Base-by-base conservation (phyloP, 495 filamentous ascomycete genomes). In the Penicillium tannophilum region DNA sequence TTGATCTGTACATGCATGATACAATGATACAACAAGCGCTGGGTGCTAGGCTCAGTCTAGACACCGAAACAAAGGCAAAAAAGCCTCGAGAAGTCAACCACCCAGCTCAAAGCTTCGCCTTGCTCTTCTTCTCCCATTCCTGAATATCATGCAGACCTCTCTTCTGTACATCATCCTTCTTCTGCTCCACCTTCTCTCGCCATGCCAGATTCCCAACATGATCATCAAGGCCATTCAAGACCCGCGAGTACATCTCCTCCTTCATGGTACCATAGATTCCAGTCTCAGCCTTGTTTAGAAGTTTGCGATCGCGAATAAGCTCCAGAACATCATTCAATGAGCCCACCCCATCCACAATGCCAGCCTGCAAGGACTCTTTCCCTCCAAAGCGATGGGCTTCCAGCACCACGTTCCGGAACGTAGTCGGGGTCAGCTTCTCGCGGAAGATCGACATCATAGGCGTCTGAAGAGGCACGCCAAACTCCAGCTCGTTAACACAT, bases 401-500 rank as follows among this genome's bases (percentile, higher is more conserved):
- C 6, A 94, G 75, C 12, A 92, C 81, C 50, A 92, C 74, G 41
- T 72, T 69, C 4, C 87, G 81, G 71, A 88, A 90, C 0, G 79
- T 79, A 4, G 66, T 53, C 2, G 79, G 66, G 1, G 72, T 45
- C 1, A 87, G 62, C 69, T 94, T 94, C 53, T 86, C 70, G 9
- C 88, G 76, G 71, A 93, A 92, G 39, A 93, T 83, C n/a, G 74
- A 71, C 60, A 80, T 80, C 89, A 94, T 91, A 11, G 89, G 80
- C 1, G 88, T 77, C 47, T 84, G 79, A 11, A 94, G 78, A 9
- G 88, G 86, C 0, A 87, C 85, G 16, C 90, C 89, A 28, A 93
- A 86, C 11, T 91, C 88, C 4, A 92, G 72, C 71, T 93, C 90
- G 66, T 93, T 92, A 45, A 93, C 65, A 68, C 90, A 92, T 12